Percentiles rank a stretch among this genome's conserved stretches.
These are phyloP conservation scores for Mycena albidolilacea DNA, from an alignment of 768 basidiomycete genomes.

Conservation along the genomic window DNA sequence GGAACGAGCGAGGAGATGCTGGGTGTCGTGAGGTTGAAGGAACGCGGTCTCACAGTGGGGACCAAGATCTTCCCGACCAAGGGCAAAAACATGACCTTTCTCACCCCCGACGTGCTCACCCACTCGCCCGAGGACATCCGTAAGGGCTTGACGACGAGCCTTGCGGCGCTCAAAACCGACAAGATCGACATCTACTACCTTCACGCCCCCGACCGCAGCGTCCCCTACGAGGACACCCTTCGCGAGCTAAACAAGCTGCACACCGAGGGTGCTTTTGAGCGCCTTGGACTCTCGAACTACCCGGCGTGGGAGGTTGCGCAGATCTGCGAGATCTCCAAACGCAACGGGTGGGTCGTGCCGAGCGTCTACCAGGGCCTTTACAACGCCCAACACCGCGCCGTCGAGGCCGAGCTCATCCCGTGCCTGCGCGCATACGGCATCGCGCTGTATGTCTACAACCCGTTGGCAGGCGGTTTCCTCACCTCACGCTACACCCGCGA, in stretches of 20 bases:
- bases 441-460: slow-evolving; percentile 60
- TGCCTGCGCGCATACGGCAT: slow-evolving; percentile 62
- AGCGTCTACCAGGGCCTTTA: slow-evolving; percentile 59
- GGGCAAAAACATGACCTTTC: slow-evolving; percentile 12
- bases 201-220: slow-evolving; percentile 62
- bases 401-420: slow-evolving; percentile 39
- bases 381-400: slow-evolving; percentile 38
- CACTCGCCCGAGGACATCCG: slow-evolving; percentile 27
- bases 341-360: slow-evolving; percentile 59
- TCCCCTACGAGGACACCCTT: slow-evolving; percentile 63
- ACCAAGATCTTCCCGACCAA: slow-evolving; percentile 62
- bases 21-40: slow-evolving; percentile 39
- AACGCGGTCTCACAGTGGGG: slow-evolving; percentile 59
- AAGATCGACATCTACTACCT: slow-evolving; percentile 53
- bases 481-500: slow-evolving; percentile 56
- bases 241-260: slow-evolving; percentile 57
- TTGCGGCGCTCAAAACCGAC: slow-evolving; percentile 60
- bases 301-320: slow-evolving; percentile 55
- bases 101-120: neutral
- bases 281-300: slow-evolving; percentile 65
- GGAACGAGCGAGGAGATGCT: slow-evolving; percentile 50
- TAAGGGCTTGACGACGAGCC: slow-evolving; percentile 52
- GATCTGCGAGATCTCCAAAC: slow-evolving; percentile 52
- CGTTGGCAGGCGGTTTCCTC: slow-evolving; percentile 61
- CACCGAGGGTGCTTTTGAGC: slow-evolving; percentile 59